These are phyloP conservation scores for Sporisorium exsertum DNA, from an alignment of 1,284 basidiomycete species.

Conservation along the genomic window DNA sequence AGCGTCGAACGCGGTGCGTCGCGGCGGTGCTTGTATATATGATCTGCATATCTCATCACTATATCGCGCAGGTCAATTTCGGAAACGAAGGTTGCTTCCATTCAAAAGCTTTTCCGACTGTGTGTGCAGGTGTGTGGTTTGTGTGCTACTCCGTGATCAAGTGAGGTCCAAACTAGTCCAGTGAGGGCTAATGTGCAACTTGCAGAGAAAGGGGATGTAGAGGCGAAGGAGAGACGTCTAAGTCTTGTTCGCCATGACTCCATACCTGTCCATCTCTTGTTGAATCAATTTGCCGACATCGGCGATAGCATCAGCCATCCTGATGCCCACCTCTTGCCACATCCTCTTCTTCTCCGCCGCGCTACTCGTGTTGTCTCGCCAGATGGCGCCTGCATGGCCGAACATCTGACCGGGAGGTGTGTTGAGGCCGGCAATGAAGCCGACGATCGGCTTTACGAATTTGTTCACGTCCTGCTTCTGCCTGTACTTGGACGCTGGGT, in stretches of 20 bases:
- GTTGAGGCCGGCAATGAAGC: conserved; percentile 54
- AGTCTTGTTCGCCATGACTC: conserved; percentile 2
- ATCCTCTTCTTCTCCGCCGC: conserved; percentile 50
- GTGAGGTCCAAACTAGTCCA: background rate
- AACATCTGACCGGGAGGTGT: conserved; percentile 56
- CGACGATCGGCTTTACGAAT: conserved; percentile 55
- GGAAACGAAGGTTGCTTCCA: too few species aligned
- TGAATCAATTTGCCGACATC: conserved; percentile 45
- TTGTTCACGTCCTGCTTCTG: conserved; percentile 6
- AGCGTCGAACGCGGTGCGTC: background rate
- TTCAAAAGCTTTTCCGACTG: too few species aligned
- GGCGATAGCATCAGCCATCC: conserved; percentile 48
- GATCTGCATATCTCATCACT: too few species aligned
- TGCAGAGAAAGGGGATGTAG: too few species aligned
- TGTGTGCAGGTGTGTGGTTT: too few species aligned
- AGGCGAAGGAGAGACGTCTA: background rate
- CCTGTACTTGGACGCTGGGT: conserved; percentile 28
- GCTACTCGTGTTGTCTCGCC: conserved; percentile 44
- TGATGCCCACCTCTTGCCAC: conserved; percentile 44
- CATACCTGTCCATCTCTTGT: conserved; percentile 29
- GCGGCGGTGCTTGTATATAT: too few species aligned
- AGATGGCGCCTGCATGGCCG: conserved; percentile 59
- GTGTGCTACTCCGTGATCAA: conserved; percentile 2
- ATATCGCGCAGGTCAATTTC: too few species aligned
- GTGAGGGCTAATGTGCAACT: too few species aligned